phyloP scores from a whole-genome alignment of 2,329 filamentous ascomycete species.

The Venturia effusa region DNA sequence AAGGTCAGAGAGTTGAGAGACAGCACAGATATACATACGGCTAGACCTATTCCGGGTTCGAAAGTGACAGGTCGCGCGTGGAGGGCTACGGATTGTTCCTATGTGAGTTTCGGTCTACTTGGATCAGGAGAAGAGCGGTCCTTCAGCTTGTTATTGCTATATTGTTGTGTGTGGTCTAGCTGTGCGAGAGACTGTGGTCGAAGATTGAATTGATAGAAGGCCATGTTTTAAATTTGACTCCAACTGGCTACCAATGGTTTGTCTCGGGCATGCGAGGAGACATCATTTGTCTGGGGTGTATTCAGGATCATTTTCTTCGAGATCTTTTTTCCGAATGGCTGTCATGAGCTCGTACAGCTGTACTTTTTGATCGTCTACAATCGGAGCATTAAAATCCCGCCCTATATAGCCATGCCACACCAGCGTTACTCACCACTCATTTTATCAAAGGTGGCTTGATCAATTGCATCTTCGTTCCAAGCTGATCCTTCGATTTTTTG shows the following conservation, averaged over 20 bases:
- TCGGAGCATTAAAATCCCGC: background rate
- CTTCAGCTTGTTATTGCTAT: background rate
- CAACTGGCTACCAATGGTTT: background rate
- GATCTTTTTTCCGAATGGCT: conserved; percentile 51
- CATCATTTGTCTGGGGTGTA: conserved; percentile 20
- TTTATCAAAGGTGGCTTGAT: conserved; percentile 74
- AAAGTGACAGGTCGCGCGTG: background rate
- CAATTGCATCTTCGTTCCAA: conserved; percentile 78
- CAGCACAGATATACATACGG: background rate
- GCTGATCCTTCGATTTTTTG: conserved; percentile 80
- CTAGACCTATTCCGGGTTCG: background rate
- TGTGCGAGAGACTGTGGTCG: background rate
- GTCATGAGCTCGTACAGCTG: conserved; percentile 94
- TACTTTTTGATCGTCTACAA: conserved; percentile 75
- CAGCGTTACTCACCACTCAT: conserved; percentile 67
- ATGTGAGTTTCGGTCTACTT: background rate
- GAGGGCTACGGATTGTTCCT: background rate
- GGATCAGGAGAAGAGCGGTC: background rate
- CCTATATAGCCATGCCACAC: background rate
- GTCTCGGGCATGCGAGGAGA: background rate
- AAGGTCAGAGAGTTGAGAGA: background rate
- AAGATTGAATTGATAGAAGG: background rate
- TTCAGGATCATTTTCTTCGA: conserved; percentile 36
- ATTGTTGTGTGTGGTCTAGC: background rate
- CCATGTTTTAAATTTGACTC: background rate